Evolutionary conservation across 2,329 filamentous ascomycete genomes (phyloP), one percentile per base, ranked within the genome.

Genomic region (Claviceps arundinis): DNA sequence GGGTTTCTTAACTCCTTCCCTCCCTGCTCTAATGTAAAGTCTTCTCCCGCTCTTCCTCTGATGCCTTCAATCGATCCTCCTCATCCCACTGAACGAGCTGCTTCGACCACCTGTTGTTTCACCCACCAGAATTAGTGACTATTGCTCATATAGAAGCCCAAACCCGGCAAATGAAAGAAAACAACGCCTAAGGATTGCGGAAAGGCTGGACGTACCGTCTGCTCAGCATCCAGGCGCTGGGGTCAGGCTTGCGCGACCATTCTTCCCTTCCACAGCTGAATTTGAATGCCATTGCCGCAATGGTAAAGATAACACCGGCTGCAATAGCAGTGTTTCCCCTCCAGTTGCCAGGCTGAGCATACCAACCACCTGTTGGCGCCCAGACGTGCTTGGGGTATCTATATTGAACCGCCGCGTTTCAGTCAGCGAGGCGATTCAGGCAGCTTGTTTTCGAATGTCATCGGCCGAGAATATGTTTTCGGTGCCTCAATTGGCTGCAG

Each of bases 311-410:
- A 52, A 85, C 78, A 47, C 74, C 77, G 55, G 80, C 79, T 65
- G 89, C 82, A 59, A 93, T 75, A 52, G 84, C 77, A 5, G 93
- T 98, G 76, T 98, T 98, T 63, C 75, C 73, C 69, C 86, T 93
- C 93, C 93, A 98, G 78, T 98, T 98, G 60, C 80, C 76, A 51
- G 93, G 93, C 69, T 95, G 91, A 51, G 85, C 75, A 72, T 98
- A 98, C 93, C 93, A 98, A 72, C 93, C 93, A 78, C 93, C 93
- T 59, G 91, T 78, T 56, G 93, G 93, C 65, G 93, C 97, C 93
- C 93, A 98, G 78, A 98, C 89, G 78, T 98, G 91, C 78, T 95
- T 96, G 70, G 89, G 90, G 73, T 95, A 95, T 66, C 89, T 95
- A 63, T 47, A 42, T 37, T 17, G 49, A 54, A 41, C 48, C 55